Evolutionary conservation across 805 yeast species (phyloP).

Genomic region (Lachancea quebecensis): DNA sequence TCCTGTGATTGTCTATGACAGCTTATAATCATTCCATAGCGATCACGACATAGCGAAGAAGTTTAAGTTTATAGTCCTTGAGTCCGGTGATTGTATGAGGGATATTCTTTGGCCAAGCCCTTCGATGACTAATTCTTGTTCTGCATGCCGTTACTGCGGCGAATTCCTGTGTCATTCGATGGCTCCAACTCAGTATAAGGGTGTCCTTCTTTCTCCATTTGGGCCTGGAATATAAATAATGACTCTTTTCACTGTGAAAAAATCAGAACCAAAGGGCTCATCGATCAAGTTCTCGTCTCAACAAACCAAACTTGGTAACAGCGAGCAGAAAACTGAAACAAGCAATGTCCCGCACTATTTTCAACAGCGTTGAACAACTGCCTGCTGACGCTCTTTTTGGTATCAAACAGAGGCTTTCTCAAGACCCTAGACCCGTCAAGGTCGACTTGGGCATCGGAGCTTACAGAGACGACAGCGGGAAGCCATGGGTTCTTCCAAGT

Average conservation of each 20-base stretch:
- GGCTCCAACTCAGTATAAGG: too few species aligned
- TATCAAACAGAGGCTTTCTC: slow-evolving; percentile 56
- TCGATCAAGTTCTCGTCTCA: not conserved
- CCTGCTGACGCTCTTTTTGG: slow-evolving; percentile 90
- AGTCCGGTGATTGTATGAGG: too few species aligned
- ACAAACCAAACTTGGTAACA: not conserved
- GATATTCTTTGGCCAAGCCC: too few species aligned
- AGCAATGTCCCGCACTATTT: slow-evolving; percentile 20
- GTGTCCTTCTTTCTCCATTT: too few species aligned
- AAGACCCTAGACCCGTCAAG: slow-evolving; percentile 55
- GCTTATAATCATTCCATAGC: too few species aligned
- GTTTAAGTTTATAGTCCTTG: too few species aligned
- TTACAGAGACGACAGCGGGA: slow-evolving; percentile 82
- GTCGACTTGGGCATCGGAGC: slow-evolving; percentile 92
- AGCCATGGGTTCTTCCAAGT: slow-evolving; percentile 82
- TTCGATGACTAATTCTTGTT: too few species aligned
- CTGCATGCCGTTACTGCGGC: too few species aligned
- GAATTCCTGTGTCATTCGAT: too few species aligned
- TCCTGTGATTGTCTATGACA: not conserved
- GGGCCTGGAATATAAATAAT: not conserved
- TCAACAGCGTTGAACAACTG: slow-evolving; percentile 47
- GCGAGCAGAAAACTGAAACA: not conserved
- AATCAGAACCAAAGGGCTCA: not conserved
- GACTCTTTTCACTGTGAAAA: slow-evolving; percentile 3
- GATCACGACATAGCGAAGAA: too few species aligned